A percentile compares a stretch with the other conserved stretches of the same genome.
Evolutionary conservation across 169 alveolate species (phyloP).

Genomic region (Miamiensis avidus): DNA sequence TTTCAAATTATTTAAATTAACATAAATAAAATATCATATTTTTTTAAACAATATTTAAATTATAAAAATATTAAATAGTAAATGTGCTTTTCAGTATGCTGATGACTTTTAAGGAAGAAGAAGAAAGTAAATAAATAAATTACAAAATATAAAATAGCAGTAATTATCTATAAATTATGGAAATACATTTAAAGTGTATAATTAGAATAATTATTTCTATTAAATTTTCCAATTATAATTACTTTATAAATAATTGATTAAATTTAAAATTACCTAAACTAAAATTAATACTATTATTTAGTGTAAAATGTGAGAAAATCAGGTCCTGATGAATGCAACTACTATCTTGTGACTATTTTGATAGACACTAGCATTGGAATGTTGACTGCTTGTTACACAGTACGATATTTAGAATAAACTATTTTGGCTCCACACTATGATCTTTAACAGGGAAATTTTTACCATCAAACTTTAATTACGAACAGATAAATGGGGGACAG

Average conservation of each 20-base stretch:
- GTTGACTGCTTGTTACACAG: background rate
- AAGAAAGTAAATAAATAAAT: background rate
- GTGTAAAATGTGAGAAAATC: no score
- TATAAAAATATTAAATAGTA: background rate
- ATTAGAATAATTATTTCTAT: background rate
- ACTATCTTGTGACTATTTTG: background rate
- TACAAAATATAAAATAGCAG: background rate
- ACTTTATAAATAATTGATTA: background rate
- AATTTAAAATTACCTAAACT: no score
- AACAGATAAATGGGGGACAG: background rate
- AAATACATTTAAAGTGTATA: background rate
- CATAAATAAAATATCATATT: background rate
- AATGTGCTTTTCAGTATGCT: background rate
- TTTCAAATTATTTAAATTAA: no score
- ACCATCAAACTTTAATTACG: background rate
- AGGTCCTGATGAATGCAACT: background rate
- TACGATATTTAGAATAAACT: background rate
- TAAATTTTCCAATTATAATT: background rate
- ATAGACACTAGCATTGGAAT: background rate
- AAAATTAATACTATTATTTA: no score
- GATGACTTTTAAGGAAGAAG: background rate
- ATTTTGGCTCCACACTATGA: background rate
- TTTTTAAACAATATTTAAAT: no score
- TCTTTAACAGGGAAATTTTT: background rate
- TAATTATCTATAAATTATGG: background rate